phyloP scores from a whole-genome alignment of 441 rosid species.

The Monsonia emarginata region DNA sequence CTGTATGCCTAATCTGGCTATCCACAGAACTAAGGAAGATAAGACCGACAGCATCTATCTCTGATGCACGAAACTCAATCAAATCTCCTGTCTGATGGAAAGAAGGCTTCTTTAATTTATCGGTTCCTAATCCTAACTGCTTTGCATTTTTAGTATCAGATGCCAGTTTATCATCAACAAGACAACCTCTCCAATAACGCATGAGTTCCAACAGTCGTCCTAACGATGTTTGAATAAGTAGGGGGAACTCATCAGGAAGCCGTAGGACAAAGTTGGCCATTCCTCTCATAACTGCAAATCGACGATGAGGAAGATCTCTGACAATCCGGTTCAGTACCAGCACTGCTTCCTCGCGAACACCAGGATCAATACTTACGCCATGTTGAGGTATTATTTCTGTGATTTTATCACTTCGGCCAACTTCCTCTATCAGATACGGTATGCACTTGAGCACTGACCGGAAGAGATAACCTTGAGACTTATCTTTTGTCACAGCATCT shows the following conservation, averaged over 20 bases:
- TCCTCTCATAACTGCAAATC: constrained; percentile 96
- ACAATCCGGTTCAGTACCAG: constrained; percentile 92
- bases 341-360: constrained; percentile 99
- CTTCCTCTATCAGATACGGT: constrained; percentile 94
- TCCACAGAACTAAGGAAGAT: constrained; percentile 92
- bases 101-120: constrained; percentile 62
- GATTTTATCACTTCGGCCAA: constrained; percentile 93
- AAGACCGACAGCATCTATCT: constrained; percentile 97
- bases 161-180: constrained; percentile 61
- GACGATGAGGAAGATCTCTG: constrained; percentile 82
- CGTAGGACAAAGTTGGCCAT: constrained; percentile 90
- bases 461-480: constrained; percentile 92
- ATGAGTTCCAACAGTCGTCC: constrained; percentile 93
- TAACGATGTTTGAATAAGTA: constrained; percentile 90
- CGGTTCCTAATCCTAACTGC: constrained; percentile 37
- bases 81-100: constrained; percentile 61
- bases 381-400: constrained; percentile 98
- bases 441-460: constrained; percentile 93
- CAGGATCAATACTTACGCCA: constrained; percentile 97
- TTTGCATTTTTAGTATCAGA: constrained; percentile 38
- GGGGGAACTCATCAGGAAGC: constrained; percentile 98
- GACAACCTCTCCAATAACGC: constrained; percentile 98
- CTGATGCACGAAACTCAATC: constrained; percentile 79
- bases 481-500: constrained; percentile 97
- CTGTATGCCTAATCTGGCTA: constrained; percentile 96